Percentiles rank a stretch among this genome's conserved stretches.
Evolutionary conservation across 2,329 filamentous ascomycete species (phyloP).

Genomic region (Falciphora oryzae): DNA sequence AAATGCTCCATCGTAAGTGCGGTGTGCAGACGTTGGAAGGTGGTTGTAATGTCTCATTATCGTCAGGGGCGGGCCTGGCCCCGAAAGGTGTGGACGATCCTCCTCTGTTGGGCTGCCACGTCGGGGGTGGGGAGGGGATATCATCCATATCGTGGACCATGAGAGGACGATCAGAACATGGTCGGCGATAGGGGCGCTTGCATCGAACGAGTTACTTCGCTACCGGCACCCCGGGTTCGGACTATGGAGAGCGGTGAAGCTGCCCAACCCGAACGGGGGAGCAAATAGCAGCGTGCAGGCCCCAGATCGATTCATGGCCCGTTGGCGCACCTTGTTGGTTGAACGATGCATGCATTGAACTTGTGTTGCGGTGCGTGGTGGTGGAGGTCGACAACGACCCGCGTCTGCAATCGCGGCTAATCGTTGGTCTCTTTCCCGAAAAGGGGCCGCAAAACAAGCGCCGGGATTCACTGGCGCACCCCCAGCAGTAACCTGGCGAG

Average conservation of each 20-base stretch:
- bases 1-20: not conserved
- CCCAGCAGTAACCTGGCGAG: not conserved
- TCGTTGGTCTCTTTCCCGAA: not conserved
- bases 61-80: too few relatives aligned
- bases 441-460: not conserved
- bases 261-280: not conserved
- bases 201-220: not conserved
- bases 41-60: not conserved
- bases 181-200: not conserved
- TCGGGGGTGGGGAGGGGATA: not conserved
- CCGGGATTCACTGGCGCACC: not conserved
- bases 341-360: not conserved
- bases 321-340: not conserved
- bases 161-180: not conserved
- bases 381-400: too few relatives aligned
- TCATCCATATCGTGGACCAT: not conserved
- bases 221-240: not conserved
- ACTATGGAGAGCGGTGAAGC: not conserved
- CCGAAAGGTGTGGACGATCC: not conserved
- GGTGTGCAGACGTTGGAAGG: not conserved
- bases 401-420: not conserved
- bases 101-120: not conserved
- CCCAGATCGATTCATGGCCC: not conserved
- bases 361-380: not conserved
- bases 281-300: not conserved